Evolutionary conservation across 2,329 filamentous ascomycete genomes (phyloP), one percentile per base, ranked within the genome.

Genomic region (Paracorniculantispora psalliotae): DNA sequence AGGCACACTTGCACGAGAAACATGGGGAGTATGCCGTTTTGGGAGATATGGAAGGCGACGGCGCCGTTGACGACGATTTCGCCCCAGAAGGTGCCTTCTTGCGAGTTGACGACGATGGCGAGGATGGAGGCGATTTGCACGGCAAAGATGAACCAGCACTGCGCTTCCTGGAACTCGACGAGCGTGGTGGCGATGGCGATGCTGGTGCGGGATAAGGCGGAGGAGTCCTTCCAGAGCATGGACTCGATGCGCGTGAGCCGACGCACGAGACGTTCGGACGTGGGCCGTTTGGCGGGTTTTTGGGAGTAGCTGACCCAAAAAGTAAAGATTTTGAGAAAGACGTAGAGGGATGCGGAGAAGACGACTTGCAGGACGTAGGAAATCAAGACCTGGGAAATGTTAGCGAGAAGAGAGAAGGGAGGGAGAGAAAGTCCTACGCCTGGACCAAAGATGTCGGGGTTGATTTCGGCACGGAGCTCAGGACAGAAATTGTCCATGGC

Each of bases 101-200:
- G 72, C 2, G 72, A 74, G 59, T 74, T 74, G 63, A 75, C 72
- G 26, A 73, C 72, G 28, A 74, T 73, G 59, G 72, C 71, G 52
- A 75, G 72, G 63, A 75, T 73, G 10, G 72, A 73, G 9, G 72
- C 72, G 57, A 74, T 73, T 60, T 75, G 72, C 35, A 74, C 67
- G 28, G 72, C 72, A 61, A 75, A 75, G 49, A 75, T 67, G 48
- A 75, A 74, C 72, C 72, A 75, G 59, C 67, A 69, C 52, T 75
- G 72, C 0, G 72, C 72, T 55, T 75, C 72, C 55, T 75, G 72
- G 33, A 75, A 75, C 64, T 75, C 72, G 30, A 75, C 72, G n/a
- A 75, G 62, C 1, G 72, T 75, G 4, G 72, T 73, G 59, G 72
- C 72, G 49, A 75, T 72, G 61, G 72, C 72, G 39, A 75, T 71